Evolutionary conservation across 177 flowering plant species (phyloP).

Genomic region (Vitis hybrid): DNA sequence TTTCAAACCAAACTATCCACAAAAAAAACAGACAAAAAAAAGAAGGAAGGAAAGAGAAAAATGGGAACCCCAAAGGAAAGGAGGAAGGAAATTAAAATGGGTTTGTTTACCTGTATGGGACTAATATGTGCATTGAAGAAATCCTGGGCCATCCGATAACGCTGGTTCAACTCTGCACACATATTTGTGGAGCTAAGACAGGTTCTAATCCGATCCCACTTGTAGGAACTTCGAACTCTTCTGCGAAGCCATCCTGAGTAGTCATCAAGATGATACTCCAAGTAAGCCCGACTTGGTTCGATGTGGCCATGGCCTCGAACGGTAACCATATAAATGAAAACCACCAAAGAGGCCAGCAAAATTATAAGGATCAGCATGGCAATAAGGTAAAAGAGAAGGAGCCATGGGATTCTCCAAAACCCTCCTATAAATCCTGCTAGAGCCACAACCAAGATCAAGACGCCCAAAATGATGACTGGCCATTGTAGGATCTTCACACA

Average conservation of each 20-base stretch:
- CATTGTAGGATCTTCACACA: constrained; percentile 85
- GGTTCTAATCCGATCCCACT: constrained; percentile 75
- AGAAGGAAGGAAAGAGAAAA: background rate
- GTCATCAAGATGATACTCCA: constrained; percentile 77
- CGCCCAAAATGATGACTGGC: constrained; percentile 89
- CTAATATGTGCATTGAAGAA: constrained; percentile 76
- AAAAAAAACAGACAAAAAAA: background rate
- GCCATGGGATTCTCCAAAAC: constrained; percentile 71
- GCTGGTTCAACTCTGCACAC: constrained; percentile 77
- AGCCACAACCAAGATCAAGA: constrained; percentile 61
- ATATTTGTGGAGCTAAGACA: constrained; percentile 71
- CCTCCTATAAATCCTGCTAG: constrained; percentile 79
- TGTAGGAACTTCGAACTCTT: constrained; percentile 60
- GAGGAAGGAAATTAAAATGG: background rate
- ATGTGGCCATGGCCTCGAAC: constrained; percentile 63
- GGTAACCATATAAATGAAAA: constrained; percentile 77
- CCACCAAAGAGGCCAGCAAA: constrained; percentile 58
- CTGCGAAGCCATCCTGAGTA: constrained; percentile 71
- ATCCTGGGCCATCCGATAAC: constrained; percentile 67
- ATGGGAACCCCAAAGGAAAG: background rate
- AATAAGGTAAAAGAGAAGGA: constrained; percentile 67
- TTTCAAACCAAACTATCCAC: background rate
- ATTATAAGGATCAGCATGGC: constrained; percentile 73
- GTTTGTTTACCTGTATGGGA: constrained; percentile 70
- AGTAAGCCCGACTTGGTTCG: constrained; percentile 72